phyloP scores from a whole-genome alignment of 345 rosid genomes.

The Boechera divaricarpa region DNA sequence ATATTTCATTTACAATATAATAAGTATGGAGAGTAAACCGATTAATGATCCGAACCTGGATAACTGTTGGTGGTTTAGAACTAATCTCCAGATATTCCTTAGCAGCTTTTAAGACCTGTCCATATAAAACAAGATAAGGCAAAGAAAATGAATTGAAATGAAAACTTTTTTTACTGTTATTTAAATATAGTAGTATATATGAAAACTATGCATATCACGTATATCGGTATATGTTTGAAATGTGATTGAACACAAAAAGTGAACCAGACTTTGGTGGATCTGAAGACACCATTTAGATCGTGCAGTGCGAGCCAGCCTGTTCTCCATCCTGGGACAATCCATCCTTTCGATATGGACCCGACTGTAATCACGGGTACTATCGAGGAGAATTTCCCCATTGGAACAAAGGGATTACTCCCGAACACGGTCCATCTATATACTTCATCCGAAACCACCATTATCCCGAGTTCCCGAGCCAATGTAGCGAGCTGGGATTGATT shows the following conservation, averaged over 20 bases:
- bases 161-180: background rate
- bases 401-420: conserved; percentile 53
- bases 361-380: conserved; percentile 57
- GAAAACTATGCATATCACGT: background rate
- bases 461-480: conserved; percentile 54
- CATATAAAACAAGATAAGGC: background rate
- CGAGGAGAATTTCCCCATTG: conserved; percentile 57
- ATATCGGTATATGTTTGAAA: background rate
- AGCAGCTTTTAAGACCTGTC: conserved; percentile 53
- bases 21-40: background rate
- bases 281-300: conserved; percentile 51
- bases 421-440: conserved; percentile 53
- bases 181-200: background rate
- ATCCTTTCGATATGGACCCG: conserved; percentile 66
- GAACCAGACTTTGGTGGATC: conserved; percentile 44
- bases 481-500: conserved; percentile 51
- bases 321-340: conserved; percentile 68
- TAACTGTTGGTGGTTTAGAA: conserved; percentile 54
- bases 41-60: conserved; percentile 49
- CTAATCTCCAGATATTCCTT: conserved; percentile 40
- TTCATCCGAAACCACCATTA: conserved; percentile 61
- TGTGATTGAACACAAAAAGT: background rate
- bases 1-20: background rate
- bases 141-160: background rate
- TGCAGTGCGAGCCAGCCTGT: conserved; percentile 55